Evolutionary conservation across 352 stramenopile species (phyloP), one percentile per base, ranked within the genome.

Genomic region (Phytophthora sansomeana): DNA sequence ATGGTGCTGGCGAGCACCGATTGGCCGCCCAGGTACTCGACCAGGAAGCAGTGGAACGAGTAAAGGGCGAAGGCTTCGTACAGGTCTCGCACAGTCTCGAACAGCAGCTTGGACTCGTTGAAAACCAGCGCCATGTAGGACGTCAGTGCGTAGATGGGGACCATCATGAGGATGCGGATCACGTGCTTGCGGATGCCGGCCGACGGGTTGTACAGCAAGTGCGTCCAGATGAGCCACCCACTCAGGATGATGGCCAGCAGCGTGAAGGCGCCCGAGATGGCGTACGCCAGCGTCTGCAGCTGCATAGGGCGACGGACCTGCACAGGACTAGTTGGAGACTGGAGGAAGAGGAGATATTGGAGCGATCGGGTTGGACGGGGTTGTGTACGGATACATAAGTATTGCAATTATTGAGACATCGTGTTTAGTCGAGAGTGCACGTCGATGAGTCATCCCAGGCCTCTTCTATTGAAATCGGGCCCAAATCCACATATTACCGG

Each of bases 61-160:
- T 97, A 97, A 53, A 98, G 90, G 51, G 92, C 93, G 60, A 97
- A 98, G 11, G 93, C 93, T 63, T 98, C 93, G 74, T 98, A 98
- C 71, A 88, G 94, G 54, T 98, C 92, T 38, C 93, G 90, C 38
- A 97, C 79, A 9, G 87, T 96, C 83, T 97, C 87, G 58, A 97
- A 96, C 42, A 93, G 75, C 60, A 97, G 81, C 73, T 94, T 93
- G 72, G 91, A 84, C 55, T 96, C 81, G 74, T 96, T 95, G 63
- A 96, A 96, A 30, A 95, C 86, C 29, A 97, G 80, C 66, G 90
- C 91, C 43, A 97, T 75, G 65, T 96, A 98, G 11, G 89, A 97
- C 61, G 87, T 96, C 14, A 97, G 76, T 26, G 80, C 91, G 83
- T 98, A 98, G 58, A 98, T 94, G 16, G 93, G 93, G 28, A 98